A percentile compares a stretch with the other conserved stretches of the same genome.
phyloP scores from a whole-genome alignment of 2,329 filamentous ascomycete species.

The Colletotrichum liaoningense region DNA sequence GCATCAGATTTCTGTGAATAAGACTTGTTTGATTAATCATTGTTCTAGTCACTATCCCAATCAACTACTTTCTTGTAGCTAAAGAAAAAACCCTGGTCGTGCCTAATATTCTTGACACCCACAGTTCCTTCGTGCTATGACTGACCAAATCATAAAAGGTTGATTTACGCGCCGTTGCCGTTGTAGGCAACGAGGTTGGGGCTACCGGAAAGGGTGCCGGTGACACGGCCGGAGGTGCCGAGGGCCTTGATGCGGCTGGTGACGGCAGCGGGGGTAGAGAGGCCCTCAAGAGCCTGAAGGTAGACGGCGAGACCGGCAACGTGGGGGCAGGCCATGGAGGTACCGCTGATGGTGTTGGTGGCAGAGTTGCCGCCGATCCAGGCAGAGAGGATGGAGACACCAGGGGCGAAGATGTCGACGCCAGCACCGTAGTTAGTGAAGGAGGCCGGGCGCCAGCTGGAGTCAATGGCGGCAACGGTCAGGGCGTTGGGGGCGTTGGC shows the following conservation, averaged over 20 bases:
- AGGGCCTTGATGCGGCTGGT: constrained; percentile 54
- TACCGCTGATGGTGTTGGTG: constrained; percentile 63
- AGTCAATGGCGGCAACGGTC: constrained; percentile 63
- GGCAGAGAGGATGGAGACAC: constrained; percentile 57
- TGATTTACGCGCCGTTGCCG: constrained; percentile 41
- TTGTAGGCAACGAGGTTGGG: constrained; percentile 63
- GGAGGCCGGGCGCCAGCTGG: constrained; percentile 49
- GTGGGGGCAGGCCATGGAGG: constrained; percentile 72
- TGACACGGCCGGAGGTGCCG: constrained; percentile 51
- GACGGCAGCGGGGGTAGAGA: constrained; percentile 53
- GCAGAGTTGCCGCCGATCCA: constrained; percentile 56
- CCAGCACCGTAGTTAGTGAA: constrained; percentile 63
- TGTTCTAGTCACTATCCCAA: too few species aligned
- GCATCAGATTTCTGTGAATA: too few species aligned
- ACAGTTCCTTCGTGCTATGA: too few species aligned
- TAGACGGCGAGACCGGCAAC: constrained; percentile 71
- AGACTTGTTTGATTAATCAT: too few species aligned
- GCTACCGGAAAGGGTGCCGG: constrained; percentile 46
- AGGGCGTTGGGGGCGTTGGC: constrained; percentile 60
- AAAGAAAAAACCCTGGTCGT: too few species aligned
- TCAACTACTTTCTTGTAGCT: too few species aligned
- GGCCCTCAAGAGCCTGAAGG: constrained; percentile 56
- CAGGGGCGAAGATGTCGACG: constrained; percentile 65
- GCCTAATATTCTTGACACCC: too few species aligned
- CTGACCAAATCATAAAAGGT: too few species aligned